These are phyloP conservation scores for Lecanicillium sp. DNA, from an alignment of 2,329 filamentous ascomycete genomes.

Conservation along the genomic window DNA sequence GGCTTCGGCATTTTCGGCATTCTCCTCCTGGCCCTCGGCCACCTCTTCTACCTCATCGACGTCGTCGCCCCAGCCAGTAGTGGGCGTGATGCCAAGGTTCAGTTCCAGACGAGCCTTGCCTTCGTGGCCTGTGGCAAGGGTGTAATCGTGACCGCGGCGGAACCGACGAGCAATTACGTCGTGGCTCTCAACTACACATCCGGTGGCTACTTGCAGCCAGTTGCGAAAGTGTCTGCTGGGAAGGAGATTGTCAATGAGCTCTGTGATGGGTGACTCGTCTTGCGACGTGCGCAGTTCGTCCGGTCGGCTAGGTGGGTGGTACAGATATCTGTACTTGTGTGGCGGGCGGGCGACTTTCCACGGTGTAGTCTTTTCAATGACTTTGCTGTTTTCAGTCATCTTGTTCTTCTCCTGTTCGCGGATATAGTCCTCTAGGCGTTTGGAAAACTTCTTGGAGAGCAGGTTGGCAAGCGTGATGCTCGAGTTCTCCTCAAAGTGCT, in stretches of 20 bases:
- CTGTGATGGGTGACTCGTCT: constrained; percentile 55
- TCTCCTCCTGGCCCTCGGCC: constrained; percentile 35
- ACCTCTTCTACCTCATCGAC: constrained; percentile 44
- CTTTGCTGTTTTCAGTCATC: constrained; percentile 37
- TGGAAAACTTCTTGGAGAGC: constrained; percentile 68
- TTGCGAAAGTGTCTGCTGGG: constrained; percentile 81
- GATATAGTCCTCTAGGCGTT: constrained; percentile 62
- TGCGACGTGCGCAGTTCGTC: constrained; percentile 25
- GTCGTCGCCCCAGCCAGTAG: constrained; percentile 72
- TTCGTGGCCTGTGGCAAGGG: constrained; percentile 78
- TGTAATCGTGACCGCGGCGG: constrained; percentile 81
- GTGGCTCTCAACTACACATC: constrained; percentile 61
- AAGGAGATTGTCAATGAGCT: constrained; percentile 73
- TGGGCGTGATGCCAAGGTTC: constrained; percentile 80
- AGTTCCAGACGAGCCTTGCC: constrained; percentile 75
- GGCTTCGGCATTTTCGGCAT: constrained; percentile 26
- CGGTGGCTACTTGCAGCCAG: constrained; percentile 80
- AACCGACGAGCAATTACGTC: constrained; percentile 82
- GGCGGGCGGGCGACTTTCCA: constrained; percentile 81
- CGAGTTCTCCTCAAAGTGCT: constrained; percentile 74
- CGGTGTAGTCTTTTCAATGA: constrained; percentile 48
- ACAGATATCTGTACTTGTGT: constrained; percentile 91
- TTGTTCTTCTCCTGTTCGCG: constrained; percentile 50
- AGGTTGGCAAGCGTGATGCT: constrained; percentile 77
- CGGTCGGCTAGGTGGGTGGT: constrained; percentile 50